Percentiles rank a stretch among this genome's conserved stretches.
Evolutionary conservation across 345 rosid species (phyloP).

Genomic region (Viola odorata): DNA sequence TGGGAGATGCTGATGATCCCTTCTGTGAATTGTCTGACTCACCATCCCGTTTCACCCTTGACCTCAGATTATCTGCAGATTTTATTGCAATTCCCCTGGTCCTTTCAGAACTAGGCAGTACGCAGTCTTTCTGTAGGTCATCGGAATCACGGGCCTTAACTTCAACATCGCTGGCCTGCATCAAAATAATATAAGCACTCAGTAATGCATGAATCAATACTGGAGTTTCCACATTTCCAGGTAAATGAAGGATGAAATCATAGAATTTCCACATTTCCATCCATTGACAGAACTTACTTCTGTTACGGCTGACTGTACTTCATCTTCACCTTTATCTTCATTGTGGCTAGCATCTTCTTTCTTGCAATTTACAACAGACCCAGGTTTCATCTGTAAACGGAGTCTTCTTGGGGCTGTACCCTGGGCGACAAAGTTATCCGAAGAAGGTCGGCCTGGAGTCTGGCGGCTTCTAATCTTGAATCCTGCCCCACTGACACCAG

Average conservation of each 20-base stretch:
- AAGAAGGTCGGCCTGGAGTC: conserved; percentile 24
- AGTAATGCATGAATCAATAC: background rate
- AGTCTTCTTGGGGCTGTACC: conserved; percentile 69
- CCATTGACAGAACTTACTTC: conserved; percentile 32
- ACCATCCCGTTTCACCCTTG: conserved; percentile 23
- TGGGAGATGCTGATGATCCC: conserved; percentile 6
- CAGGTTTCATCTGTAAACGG: conserved; percentile 31
- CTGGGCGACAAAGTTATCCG: conserved; percentile 27
- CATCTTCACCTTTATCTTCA: conserved; percentile 43
- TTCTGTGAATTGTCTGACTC: conserved; percentile 9
- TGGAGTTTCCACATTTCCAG: background rate
- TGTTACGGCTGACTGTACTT: conserved; percentile 32
- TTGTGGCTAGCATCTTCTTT: conserved; percentile 12
- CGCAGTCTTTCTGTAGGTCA: conserved; percentile 12
- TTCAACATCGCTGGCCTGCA: conserved; percentile 30
- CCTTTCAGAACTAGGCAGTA: conserved; percentile 8
- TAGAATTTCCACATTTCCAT: background rate
- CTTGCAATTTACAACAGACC: conserved; percentile 5
- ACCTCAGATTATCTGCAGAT: conserved; percentile 22
- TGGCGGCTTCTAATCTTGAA: conserved; percentile 45
- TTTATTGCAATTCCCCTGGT: conserved; percentile 14
- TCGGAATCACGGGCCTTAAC: conserved; percentile 9
- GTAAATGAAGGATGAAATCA: conserved; percentile 1
- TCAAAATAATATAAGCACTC: conserved; percentile 1
- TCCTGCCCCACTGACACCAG: conserved; percentile 35